Conservation (phyloP, 2,329 filamentous ascomycete genomes). For the Arthroderma sp. region DNA sequence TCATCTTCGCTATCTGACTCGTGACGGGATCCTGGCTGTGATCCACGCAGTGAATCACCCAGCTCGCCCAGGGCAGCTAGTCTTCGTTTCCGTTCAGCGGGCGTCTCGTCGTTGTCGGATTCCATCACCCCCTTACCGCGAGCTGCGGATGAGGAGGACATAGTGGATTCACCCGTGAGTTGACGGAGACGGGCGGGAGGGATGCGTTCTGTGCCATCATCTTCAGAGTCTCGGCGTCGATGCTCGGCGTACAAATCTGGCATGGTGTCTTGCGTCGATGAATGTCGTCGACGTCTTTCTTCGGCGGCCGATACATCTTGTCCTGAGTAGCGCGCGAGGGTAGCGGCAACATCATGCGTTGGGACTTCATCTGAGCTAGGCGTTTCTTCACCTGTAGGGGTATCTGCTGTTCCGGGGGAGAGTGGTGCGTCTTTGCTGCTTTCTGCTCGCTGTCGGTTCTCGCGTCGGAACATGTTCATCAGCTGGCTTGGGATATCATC, state of each 20-base stretch:
- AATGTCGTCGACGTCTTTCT: conserved; percentile 22
- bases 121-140: neutral
- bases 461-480: conserved; percentile 16
- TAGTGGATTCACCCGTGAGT: conserved; percentile 2
- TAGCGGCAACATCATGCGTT: conserved; percentile 24
- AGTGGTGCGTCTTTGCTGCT: conserved; percentile 2
- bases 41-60: conserved; percentile 14
- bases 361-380: conserved; percentile 16
- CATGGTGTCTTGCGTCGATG: conserved; percentile 6
- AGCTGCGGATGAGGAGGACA: neutral
- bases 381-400: conserved; percentile 11
- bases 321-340: conserved; percentile 24
- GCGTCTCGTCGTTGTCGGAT: conserved; percentile 29
- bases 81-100: conserved; percentile 34
- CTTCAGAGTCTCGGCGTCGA: conserved; percentile 24
- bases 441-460: conserved; percentile 5
- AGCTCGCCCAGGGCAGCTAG: conserved; percentile 30
- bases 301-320: conserved; percentile 23
- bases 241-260: neutral
- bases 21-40: neutral
- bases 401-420: conserved; percentile 9
- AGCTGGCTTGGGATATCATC: conserved; percentile 28
- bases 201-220: conserved; percentile 30
- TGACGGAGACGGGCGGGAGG: conserved; percentile 21
- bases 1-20: conserved; percentile 18